Percentiles rank a stretch among this genome's conserved stretches.
These are phyloP conservation scores for Arxiozyma telluris DNA, from an alignment of 1,139 yeast species.

Conservation along the genomic window DNA sequence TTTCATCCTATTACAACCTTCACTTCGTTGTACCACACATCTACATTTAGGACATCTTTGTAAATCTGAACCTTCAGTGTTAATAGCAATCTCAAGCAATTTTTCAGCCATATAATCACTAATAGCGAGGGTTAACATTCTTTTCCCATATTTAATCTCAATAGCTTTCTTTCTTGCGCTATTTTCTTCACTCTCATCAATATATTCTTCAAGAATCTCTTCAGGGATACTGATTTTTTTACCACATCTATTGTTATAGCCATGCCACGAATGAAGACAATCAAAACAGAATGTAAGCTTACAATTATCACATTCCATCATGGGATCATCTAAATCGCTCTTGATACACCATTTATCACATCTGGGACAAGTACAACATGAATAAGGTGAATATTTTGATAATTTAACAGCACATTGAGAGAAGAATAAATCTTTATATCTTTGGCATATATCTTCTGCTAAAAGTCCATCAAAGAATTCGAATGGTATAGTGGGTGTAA, in stretches of 20 bases:
- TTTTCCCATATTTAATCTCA: slow-evolving; percentile 44
- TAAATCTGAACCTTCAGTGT: slow-evolving; percentile 35
- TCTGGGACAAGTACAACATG: slow-evolving; percentile 49
- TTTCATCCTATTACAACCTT: slow-evolving; percentile 63
- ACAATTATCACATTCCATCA: slow-evolving; percentile 48
- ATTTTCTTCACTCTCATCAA: slow-evolving; percentile 32
- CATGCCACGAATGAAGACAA: slow-evolving; percentile 63
- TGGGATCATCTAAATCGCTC: slow-evolving; percentile 41
- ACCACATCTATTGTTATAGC: slow-evolving; percentile 42
- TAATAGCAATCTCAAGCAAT: slow-evolving; percentile 40
- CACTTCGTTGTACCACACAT: slow-evolving; percentile 46
- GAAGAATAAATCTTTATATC: slow-evolving; percentile 36
- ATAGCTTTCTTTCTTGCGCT: slow-evolving; percentile 33
- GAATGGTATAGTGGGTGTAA: slow-evolving; percentile 35
- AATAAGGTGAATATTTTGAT: slow-evolving; percentile 39
- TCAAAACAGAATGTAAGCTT: slow-evolving; percentile 50
- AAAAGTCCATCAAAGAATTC: slow-evolving; percentile 32
- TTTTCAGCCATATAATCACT: slow-evolving; percentile 42
- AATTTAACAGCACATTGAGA: slow-evolving; percentile 40
- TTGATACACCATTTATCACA: slow-evolving; percentile 42
- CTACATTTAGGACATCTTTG: slow-evolving; percentile 49
- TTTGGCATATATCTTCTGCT: slow-evolving; percentile 28
- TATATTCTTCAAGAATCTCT: slow-evolving; percentile 35
- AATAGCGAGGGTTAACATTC: slow-evolving; percentile 37
- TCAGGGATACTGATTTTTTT: slow-evolving; percentile 35